Conservation (phyloP, 441 rosid genomes). For the Gossypium davidsonii region DNA sequence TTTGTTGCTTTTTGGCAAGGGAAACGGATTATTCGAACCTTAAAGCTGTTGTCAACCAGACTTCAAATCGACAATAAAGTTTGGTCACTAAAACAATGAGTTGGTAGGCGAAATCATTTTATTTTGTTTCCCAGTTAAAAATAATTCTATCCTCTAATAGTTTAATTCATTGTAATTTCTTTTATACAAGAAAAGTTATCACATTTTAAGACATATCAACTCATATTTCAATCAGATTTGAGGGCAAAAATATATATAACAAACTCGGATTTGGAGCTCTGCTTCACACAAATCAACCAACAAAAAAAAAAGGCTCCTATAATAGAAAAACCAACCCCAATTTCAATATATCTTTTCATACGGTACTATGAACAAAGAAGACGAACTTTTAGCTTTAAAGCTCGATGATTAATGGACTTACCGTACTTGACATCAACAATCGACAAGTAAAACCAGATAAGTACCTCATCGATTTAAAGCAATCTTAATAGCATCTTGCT, state of each 20-base stretch:
- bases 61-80: too few relatives aligned
- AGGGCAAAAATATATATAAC: neutral
- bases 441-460: neutral
- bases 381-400: neutral
- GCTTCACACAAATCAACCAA: neutral
- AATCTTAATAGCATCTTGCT: slow-evolving; percentile 41
- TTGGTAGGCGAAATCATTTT: too few relatives aligned
- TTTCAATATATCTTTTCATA: neutral
- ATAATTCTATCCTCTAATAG: too few relatives aligned
- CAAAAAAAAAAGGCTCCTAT: neutral
- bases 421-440: neutral
- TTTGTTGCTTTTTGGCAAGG: too few relatives aligned
- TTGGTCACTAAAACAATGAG: too few relatives aligned
- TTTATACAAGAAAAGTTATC: neutral
- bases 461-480: slow-evolving; percentile 37
- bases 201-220: neutral
- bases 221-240: neutral
- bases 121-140: too few relatives aligned
- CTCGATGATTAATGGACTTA: neutral
- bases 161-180: too few relatives aligned
- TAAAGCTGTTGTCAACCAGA: too few relatives aligned
- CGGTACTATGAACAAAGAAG: neutral
- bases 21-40: too few relatives aligned
- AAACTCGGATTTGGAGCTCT: neutral
- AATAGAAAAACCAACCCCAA: neutral